Evolutionary conservation across 345 rosid genomes (phyloP), one percentile per base, ranked within the genome.

Genomic region (Salix purpurea): DNA sequence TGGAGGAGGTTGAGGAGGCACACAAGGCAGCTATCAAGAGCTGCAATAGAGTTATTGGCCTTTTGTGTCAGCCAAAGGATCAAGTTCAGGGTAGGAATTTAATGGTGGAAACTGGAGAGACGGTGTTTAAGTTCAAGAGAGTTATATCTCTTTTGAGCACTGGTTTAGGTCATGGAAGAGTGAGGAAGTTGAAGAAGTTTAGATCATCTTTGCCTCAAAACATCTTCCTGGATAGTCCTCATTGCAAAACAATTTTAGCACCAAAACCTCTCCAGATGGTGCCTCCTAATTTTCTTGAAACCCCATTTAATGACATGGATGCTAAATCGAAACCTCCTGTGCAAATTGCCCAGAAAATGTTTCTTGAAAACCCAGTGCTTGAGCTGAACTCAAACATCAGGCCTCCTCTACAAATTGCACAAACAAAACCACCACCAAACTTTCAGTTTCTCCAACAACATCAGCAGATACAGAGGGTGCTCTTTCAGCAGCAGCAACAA

Each of bases 211-310:
- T 92, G 73, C 91, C 93, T 72, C 87, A 81, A 56, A 84, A 74
- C 24, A 77, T 90, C 74, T 89, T 90, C 85, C 82, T 90, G 18
- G 94, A 92, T 65, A 87, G 89, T 44, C 86, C 89, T 61, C 62
- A 79, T 70, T 84, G 82, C 65, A 70, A 54, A 74, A 77, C 88
- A 74, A 70, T 88, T 76, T 81, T 88, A 61, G 87, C 92, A 28
- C 93, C 93, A 32, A 86, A 89, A 81, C 92, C 92, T 12, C 92
- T 90, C 76, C 91, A 86, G 65, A 80, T 86, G 46, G 78, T 86
- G 82, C 89, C 89, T 36, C 78, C 88, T 70, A 69, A 67, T 69
- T 74, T 70, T 67, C 52, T 77, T 67, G 82, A 82, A 54, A 72
- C 61, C 75, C 77, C 76, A 24, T 24, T 39, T 65, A 5, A 32